These are phyloP conservation scores for Ulota crispa DNA, from an alignment of 225 moss, liverwort and hornwort genomes.

Conservation along the genomic window DNA sequence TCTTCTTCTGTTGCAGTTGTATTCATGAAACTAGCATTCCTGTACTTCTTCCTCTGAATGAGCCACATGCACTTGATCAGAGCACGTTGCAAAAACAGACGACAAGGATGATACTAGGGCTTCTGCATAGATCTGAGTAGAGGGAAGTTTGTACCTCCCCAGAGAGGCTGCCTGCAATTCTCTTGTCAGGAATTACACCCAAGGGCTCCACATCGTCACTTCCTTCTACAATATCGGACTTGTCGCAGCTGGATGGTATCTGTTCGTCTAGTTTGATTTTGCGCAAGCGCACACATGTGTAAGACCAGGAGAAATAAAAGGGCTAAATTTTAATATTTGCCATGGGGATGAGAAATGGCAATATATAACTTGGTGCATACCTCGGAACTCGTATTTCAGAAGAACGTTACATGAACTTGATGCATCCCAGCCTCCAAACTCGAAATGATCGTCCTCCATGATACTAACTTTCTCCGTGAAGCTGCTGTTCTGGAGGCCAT, in stretches of 20 bases:
- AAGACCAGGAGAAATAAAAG: neutral
- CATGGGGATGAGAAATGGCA: neutral
- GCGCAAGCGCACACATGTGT: conserved; percentile 15
- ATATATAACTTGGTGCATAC: conserved; percentile 15
- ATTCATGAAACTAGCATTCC: conserved; percentile 7
- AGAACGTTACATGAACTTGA: conserved; percentile 64
- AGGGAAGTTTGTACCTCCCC: conserved; percentile 32
- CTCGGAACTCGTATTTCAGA: conserved; percentile 50
- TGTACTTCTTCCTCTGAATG: conserved; percentile 26
- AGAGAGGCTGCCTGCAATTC: conserved; percentile 10
- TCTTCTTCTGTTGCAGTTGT: neutral
- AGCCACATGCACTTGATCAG: conserved; percentile 24
- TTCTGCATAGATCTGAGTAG: neutral
- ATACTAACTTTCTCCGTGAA: conserved; percentile 34
- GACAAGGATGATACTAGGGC: neutral
- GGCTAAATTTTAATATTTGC: neutral
- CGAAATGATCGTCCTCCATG: conserved; percentile 38
- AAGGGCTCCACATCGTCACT: conserved; percentile 22
- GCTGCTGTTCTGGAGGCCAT: conserved; percentile 12
- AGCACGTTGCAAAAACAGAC: conserved; percentile 2
- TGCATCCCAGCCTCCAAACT: conserved; percentile 46
- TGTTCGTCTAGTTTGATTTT: conserved; percentile 28
- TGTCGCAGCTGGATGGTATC: conserved; percentile 36
- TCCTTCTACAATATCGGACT: conserved; percentile 40
- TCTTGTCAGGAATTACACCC: conserved; percentile 20